Evolutionary conservation across 257 asterid species (phyloP), one percentile per base, ranked within the genome.

Genomic region (Solanum infundibuliforme): DNA sequence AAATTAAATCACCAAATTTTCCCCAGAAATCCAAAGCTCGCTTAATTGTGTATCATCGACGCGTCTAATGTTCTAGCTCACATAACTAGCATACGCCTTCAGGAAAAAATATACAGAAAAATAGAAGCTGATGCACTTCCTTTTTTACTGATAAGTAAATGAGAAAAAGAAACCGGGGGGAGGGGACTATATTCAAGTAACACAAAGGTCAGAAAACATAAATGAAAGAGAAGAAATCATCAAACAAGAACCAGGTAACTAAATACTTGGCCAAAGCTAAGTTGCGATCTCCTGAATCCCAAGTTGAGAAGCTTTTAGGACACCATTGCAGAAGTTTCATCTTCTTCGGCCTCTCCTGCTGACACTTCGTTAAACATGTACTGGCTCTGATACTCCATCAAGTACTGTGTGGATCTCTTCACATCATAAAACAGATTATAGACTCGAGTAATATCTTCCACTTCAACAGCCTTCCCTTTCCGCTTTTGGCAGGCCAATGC

Each of bases 311-410:
- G 85, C 69, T 81, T 46, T 81, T 60, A 81, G 29, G 94, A 91
- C 71, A 94, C 94, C 98, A 95, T 96, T 7, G 94, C 96, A 77
- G 87, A 90, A 83, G 91, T 88, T 58, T 91, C 95, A 58, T 93
- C 95, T 83, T 88, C 96, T 18, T 91, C 91, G 8, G 90, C 98
- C 27, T 92, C 94, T 38, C 89, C 97, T 12, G 86, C 65, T 7
- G 87, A 86, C 66, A 92, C 98, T 90, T 95, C 99, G 79, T 93
- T 95, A 89, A 94, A 96, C 98, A 96, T 95, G 86, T 92, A 96
- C 86, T 96, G 97, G 86, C 96, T 93, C 88, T 96, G 98, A 88
- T 93, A 96, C 87, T 96, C 99, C 98, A 96, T 96, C 91, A 95
- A 90, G 89, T 96, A 95, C 34, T 94, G 98, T 0, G 98, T 94